Percentiles rank a stretch among this genome's conserved stretches.
These are phyloP conservation scores for Sphaceloma murrayae DNA, from an alignment of 2,329 filamentous ascomycete species.

Conservation along the genomic window DNA sequence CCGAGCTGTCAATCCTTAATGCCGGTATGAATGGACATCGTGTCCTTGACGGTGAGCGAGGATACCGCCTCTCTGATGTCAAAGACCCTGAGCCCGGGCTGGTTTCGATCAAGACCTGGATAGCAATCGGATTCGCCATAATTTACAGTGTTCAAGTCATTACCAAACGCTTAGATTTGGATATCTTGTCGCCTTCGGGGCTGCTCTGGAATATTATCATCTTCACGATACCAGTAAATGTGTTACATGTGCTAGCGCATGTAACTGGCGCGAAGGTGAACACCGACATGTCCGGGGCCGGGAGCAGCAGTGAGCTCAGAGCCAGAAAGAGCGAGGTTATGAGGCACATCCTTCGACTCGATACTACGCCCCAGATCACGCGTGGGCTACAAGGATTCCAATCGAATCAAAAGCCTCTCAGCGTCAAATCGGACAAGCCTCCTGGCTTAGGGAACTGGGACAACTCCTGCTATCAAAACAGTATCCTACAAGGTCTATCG, in stretches of 20 bases:
- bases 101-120: conserved; percentile 13
- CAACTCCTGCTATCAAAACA: conserved; percentile 98
- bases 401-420: not conserved
- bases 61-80: not conserved
- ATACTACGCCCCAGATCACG: conserved; percentile 23
- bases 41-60: conserved; percentile 14
- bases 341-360: conserved; percentile 31
- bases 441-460: conserved; percentile 78
- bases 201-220: conserved; percentile 55
- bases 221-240: conserved; percentile 44
- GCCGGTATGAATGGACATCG: conserved; percentile 7
- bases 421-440: conserved; percentile 29
- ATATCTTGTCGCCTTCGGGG: conserved; percentile 35
- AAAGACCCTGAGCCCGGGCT: not conserved
- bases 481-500: conserved; percentile 63
- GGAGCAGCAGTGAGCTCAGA: conserved; percentile 22
- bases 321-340: conserved; percentile 32
- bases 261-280: conserved; percentile 8
- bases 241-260: conserved; percentile 48
- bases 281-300: not conserved
- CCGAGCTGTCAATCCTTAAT: no score
- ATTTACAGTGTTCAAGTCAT: conserved; percentile 27
- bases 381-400: not conserved
- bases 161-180: conserved; percentile 25
- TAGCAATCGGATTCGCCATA: conserved; percentile 21